These are phyloP conservation scores for Vachellia collinsii DNA, from an alignment of 306 rosid species.

Conservation along the genomic window DNA sequence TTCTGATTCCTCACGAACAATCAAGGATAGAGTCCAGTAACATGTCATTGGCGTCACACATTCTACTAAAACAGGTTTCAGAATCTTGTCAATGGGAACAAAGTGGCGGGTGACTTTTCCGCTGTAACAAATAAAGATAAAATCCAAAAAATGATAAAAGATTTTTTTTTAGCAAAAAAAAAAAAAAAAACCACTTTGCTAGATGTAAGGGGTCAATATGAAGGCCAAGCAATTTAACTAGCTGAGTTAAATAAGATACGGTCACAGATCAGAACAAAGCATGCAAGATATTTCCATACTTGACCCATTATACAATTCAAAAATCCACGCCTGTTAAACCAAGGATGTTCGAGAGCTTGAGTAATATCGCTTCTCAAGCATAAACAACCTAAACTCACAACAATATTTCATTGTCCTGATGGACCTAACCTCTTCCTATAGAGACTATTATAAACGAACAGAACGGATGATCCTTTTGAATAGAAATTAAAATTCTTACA, in stretches of 20 bases:
- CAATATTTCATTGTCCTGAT: neutral
- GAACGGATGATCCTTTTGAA: neutral
- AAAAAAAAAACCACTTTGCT: neutral
- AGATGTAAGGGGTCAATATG: neutral
- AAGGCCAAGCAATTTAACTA: conserved; percentile 24
- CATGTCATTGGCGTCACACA: conserved; percentile 91
- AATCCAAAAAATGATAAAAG: neutral
- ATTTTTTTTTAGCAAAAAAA: neutral
- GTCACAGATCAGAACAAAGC: conserved; percentile 24
- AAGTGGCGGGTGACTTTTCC: conserved; percentile 70
- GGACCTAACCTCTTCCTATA: neutral
- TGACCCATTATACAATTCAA: neutral
- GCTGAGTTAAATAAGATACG: conserved; percentile 14
- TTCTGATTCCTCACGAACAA: conserved; percentile 66
- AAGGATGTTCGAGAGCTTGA: conserved; percentile 1
- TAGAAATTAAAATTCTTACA: neutral
- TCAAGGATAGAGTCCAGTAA: conserved; percentile 81
- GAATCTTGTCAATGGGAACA: conserved; percentile 77
- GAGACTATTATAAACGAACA: neutral
- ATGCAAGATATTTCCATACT: conserved; percentile 3
- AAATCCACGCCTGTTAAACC: neutral
- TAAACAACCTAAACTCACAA: conserved; percentile 16
- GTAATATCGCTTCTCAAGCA: conserved; percentile 3
- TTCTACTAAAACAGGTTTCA: conserved; percentile 79
- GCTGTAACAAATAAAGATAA: conserved; percentile 36